Evolutionary conservation across 169 alveolate genomes (phyloP).

Genomic region (Eimeria sp.): DNA sequence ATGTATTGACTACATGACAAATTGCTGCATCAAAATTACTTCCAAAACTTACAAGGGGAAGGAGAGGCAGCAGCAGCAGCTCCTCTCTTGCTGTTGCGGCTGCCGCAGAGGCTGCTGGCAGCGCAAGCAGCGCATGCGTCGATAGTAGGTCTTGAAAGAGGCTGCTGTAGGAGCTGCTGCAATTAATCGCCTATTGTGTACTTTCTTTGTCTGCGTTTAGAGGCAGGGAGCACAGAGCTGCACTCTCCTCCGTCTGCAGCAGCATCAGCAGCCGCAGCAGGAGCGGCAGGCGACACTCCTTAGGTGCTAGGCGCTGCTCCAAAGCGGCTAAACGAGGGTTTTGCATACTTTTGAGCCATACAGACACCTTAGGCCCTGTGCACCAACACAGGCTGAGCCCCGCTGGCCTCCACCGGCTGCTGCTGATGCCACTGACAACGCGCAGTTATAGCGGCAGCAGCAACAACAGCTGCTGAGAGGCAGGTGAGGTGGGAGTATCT

Average conservation of each 20-base stretch:
- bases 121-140: slow-evolving; percentile 11
- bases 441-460: slow-evolving; percentile 15
- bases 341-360: neutral
- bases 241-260: slow-evolving; percentile 3
- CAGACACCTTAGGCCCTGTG: neutral
- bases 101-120: slow-evolving; percentile 12
- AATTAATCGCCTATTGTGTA: neutral
- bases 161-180: slow-evolving; percentile 15
- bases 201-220: slow-evolving; percentile 2
- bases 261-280: slow-evolving; percentile 20
- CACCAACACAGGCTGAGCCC: neutral
- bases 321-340: too few species aligned
- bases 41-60: too few species aligned
- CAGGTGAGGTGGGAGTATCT: neutral
- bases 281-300: slow-evolving; percentile 11
- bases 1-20: too few species aligned
- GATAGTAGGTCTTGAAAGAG: neutral
- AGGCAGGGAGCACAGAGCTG: slow-evolving; percentile 1
- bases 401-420: neutral
- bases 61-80: neutral
- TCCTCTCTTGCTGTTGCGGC: neutral
- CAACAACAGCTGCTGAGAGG: neutral
- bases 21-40: too few species aligned
- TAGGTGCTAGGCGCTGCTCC: neutral
- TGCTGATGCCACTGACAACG: neutral